Percentiles rank a stretch among this genome's conserved stretches.
Evolutionary conservation across 306 rosid species (phyloP).

Genomic region (Cicer judaicum): DNA sequence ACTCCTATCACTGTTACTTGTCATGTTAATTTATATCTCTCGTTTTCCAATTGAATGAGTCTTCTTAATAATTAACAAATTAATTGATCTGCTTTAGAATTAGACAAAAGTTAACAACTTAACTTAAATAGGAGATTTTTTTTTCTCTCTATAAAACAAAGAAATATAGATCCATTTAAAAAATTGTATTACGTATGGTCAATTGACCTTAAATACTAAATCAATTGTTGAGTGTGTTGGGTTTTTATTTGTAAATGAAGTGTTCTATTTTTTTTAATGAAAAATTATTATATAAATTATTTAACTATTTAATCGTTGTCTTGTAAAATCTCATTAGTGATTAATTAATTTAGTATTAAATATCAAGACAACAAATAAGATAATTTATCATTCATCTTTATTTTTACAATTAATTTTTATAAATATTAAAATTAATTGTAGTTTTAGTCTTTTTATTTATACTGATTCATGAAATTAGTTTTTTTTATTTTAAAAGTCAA

Average conservation of each 20-base stretch:
- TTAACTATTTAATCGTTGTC: too few relatives aligned
- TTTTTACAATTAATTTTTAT: too few relatives aligned
- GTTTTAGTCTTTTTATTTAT: too few relatives aligned
- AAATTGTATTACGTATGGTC: neutral
- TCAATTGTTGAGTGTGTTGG: neutral
- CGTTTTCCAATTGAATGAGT: conserved; percentile 9
- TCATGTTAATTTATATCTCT: conserved; percentile 12
- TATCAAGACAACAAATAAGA: too few relatives aligned
- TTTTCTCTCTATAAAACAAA: neutral
- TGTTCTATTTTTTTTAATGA: too few relatives aligned
- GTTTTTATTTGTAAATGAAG: neutral
- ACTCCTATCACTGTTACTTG: conserved; percentile 14
- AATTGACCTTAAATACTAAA: neutral
- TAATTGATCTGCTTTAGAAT: conserved; percentile 5
- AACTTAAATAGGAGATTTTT: neutral
- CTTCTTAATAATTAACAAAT: neutral
- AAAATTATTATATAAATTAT: too few relatives aligned
- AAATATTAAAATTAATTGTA: too few relatives aligned
- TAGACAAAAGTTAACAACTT: neutral
- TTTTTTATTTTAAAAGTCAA: too few relatives aligned
- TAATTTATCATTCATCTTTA: too few relatives aligned
- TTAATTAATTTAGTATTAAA: too few relatives aligned
- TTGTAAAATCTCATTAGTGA: too few relatives aligned
- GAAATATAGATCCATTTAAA: neutral
- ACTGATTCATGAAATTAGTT: too few relatives aligned